Base-by-base conservation (phyloP, 768 basidiomycete species). In the Hemileccinum impolitum region DNA sequence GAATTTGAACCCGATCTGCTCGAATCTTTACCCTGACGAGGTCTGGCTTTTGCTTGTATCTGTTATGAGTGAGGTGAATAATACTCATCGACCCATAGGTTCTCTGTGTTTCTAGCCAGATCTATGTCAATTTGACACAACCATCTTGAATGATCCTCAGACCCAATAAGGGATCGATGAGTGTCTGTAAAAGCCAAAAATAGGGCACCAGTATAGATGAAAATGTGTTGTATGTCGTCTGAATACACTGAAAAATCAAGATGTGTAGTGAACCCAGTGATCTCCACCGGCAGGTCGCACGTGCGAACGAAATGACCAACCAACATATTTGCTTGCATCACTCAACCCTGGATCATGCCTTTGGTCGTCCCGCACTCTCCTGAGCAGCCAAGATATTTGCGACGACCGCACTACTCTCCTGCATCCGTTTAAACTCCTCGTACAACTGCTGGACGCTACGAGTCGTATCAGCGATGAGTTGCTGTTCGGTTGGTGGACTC, bases 1-100 rank as follows among this genome's bases (percentile, higher is more conserved):
- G 3, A 82, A 87, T 58, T 62, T 87, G 47, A 68, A 81, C 63
- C 47, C 53, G 9, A 56, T 30, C 7, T 84, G 82, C 67, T 63
- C 62, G 30, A 83, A 83, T 68, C 73, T 86, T 45, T 80, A 80
- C 65, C 63, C 75, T 48, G 75, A 71, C 42, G 82, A 86, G 75
- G 85, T 85, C 54, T 57, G 8, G 13, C 21, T 7, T 43, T 23
- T 52, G 4, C 40, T 43, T 14, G 13, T 39, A 1, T 15, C 31
- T 11, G 14, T 23, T 38, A 34, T 34, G 32, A 15, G n/a, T 1
- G 18, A 34, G 15, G 14, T 42, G 9, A 28, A 28, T 4, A 4
- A 28, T 15, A 28, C 51, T 56, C 15, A 56, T 25, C 10, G 11
- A 15, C n/a, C 14, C 17, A 47, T 40, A 64, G 65, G 65, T 66